Evolutionary conservation across 305 asterid species (phyloP), one percentile per base, ranked within the genome.

Genomic region (Andrographis paniculata): DNA sequence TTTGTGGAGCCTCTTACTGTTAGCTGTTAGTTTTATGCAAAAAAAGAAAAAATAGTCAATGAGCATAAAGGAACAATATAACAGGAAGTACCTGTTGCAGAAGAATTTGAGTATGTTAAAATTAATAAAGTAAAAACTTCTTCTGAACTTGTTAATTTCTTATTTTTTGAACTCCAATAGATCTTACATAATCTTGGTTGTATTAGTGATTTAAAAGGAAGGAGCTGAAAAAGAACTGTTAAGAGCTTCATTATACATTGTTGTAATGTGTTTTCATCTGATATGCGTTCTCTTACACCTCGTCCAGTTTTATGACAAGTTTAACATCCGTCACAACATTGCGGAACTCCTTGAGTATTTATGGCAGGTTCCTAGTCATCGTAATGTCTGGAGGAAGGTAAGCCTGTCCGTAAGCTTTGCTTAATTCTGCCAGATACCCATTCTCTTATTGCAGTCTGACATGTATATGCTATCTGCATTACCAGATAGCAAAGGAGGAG

Each of bases 331-430:
- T 41, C 99, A 91, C 73, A 91, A 87, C 74, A 91, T 91, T 56
- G 96, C 99, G 52, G 96, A 87, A 69, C 96, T 91, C 52, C 85
- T 91, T 45, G 99, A 91, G 69, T 91, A 83, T 62, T 67, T 91
- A 28, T 91, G 99, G 99, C 87, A 83, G 68, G 96, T 91, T 57
- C 96, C 96, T 41, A 83, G 92, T 70, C 99, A 91, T 70, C 87
- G 85, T 50, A 86, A 83, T 69, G 89, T 86, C 55, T 91, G 99
- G 99, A 78, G 72, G 77, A 91, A 70, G 95, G 99, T 91, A 47
- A 60, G 59, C 24, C 53, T 53, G 56, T 45, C 50, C 61, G 35
- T 11, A 42, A 23, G 48, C 21, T 21, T 46, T 49, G 35, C 44
- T 31, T 27, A n/a, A 17, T 37, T 43, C 42, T 46, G 38, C 23